These are phyloP conservation scores for Tilletia setariae DNA, from an alignment of 1,284 basidiomycete species.

Conservation along the genomic window DNA sequence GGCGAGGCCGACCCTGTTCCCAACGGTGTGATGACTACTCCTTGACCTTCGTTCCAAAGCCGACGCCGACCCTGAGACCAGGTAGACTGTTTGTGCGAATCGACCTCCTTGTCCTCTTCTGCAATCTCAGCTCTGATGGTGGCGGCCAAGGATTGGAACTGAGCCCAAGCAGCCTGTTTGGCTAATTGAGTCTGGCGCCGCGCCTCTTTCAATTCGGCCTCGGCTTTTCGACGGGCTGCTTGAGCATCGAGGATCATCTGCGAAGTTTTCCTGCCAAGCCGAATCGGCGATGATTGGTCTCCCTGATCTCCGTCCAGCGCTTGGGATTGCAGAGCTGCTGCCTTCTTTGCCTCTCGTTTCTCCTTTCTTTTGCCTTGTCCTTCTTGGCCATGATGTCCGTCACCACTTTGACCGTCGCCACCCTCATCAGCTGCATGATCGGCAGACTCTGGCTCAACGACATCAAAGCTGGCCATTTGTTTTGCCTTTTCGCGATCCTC, in stretches of 20 bases:
- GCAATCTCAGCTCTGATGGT: conserved; percentile 32
- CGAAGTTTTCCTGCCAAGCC: no score
- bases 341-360: background rate
- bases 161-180: conserved; percentile 32
- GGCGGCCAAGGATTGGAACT: conserved; percentile 34
- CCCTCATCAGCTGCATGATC: no score
- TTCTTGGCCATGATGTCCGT: no score
- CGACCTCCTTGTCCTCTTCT: background rate
- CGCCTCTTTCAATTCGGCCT: no score
- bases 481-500: conserved; percentile 13
- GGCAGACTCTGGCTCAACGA: background rate
- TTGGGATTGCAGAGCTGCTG: background rate
- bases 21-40: conserved; percentile 71
- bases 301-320: no score
- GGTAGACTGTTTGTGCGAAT: background rate
- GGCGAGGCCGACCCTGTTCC: conserved; percentile 86
- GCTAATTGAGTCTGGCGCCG: background rate
- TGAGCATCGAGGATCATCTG: no score
- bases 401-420: no score
- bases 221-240: no score
- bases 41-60: conserved; percentile 49
- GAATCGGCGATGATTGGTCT: no score
- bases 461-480: conserved; percentile 43
- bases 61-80: conserved; percentile 56
- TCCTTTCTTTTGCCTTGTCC: no score